A percentile compares a stretch with the other conserved stretches of the same genome.
Evolutionary conservation across 345 rosid species (phyloP).

Genomic region (Salix udensis): DNA sequence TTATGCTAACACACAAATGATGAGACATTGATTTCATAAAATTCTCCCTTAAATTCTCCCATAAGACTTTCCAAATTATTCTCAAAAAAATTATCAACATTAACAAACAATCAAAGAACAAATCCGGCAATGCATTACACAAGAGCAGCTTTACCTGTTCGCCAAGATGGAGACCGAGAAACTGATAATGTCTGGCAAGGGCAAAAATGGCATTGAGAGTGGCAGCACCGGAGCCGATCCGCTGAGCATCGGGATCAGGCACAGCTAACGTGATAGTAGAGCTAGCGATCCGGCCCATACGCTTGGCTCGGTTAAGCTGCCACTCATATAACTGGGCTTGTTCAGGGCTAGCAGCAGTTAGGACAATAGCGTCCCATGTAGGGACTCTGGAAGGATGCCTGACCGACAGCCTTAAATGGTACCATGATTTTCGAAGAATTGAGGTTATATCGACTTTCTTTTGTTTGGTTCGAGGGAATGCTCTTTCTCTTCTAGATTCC

Average conservation of each 20-base stretch:
- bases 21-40: neutral
- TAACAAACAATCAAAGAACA: too few species aligned
- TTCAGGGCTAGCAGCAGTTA: conserved; percentile 96
- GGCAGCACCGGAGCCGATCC: conserved; percentile 97
- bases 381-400: conserved; percentile 85
- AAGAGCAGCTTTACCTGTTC: conserved; percentile 25
- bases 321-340: conserved; percentile 86
- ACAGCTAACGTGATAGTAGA: conserved; percentile 82
- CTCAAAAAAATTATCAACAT: too few species aligned
- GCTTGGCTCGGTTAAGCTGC: conserved; percentile 85
- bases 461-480: conserved; percentile 32
- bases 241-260: conserved; percentile 84
- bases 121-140: too few species aligned
- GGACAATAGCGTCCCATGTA: conserved; percentile 94
- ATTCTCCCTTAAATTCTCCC: neutral
- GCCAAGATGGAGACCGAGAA: conserved; percentile 26
- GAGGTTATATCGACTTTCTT: conserved; percentile 53
- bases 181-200: conserved; percentile 52
- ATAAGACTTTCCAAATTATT: too few species aligned
- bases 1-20: neutral
- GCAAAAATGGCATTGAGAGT: conserved; percentile 84
- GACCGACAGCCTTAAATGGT: conserved; percentile 80
- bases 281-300: conserved; percentile 72
- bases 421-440: conserved; percentile 83
- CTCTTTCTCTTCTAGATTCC: conserved; percentile 12